Percentiles rank a stretch among this genome's conserved stretches.
Conservation (phyloP, 2,329 filamentous ascomycete species). For the Ophiostoma populinum region DNA sequence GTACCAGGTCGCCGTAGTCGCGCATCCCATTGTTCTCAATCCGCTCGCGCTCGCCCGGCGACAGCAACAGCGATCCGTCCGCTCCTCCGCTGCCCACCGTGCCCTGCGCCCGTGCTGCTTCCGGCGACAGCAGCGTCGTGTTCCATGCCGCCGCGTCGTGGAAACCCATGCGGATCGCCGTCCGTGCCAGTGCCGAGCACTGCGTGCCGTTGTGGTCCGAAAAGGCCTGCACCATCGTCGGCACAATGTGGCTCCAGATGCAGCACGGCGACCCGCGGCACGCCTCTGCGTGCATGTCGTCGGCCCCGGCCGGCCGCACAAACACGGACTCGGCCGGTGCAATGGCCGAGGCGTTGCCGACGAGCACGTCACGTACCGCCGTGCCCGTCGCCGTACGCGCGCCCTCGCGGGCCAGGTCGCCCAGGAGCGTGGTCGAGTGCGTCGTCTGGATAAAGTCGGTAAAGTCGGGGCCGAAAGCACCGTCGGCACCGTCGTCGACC, state of each 20-base stretch:
- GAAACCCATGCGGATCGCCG: conserved; percentile 27
- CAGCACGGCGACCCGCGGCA: conserved; percentile 17
- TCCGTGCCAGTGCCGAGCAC: conserved; percentile 19
- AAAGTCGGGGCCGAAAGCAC: too few species aligned
- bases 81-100: conserved; percentile 18
- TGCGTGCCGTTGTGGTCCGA: conserved; percentile 9
- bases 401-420: conserved; percentile 20
- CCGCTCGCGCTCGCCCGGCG: conserved; percentile 21
- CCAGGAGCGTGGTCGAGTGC: conserved; percentile 15
- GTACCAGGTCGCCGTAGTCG: conserved; percentile 21
- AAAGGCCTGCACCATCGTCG: conserved; percentile 20
- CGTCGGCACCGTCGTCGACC: too few species aligned
- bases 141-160: conserved; percentile 28
- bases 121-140: conserved; percentile 8
- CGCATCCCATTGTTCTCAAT: conserved; percentile 29
- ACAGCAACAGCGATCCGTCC: conserved; percentile 27
- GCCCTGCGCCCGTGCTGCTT: neutral
- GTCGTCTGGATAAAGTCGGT: too few species aligned
- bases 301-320: conserved; percentile 12
- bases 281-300: conserved; percentile 12
- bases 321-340: conserved; percentile 14
- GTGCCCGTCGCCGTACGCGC: conserved; percentile 20
- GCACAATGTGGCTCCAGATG: conserved; percentile 23
- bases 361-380: conserved; percentile 22
- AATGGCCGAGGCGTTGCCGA: conserved; percentile 2